phyloP scores from a whole-genome alignment of 2,329 filamentous ascomycete genomes.

The Fusarium secorum region DNA sequence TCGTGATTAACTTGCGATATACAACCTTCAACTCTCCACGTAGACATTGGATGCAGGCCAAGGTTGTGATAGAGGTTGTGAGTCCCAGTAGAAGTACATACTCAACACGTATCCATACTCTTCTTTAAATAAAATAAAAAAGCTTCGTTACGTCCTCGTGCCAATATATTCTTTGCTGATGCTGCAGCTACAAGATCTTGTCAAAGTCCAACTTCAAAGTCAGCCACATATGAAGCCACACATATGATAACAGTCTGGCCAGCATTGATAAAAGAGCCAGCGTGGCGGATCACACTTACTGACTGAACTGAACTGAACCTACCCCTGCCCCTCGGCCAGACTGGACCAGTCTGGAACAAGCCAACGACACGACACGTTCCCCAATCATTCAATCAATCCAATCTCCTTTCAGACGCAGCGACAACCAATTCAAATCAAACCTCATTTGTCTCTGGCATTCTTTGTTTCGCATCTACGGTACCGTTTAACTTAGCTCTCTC shows the following conservation, averaged over 20 bases:
- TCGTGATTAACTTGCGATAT: neutral
- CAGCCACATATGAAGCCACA: conserved; percentile 22
- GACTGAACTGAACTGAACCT: neutral
- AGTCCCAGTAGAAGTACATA: neutral
- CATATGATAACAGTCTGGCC: conserved; percentile 12
- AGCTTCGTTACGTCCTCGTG: no score
- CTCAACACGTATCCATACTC: neutral
- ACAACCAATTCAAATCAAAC: conserved; percentile 31
- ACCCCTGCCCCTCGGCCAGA: neutral
- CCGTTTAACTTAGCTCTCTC: neutral
- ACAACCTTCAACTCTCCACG: neutral
- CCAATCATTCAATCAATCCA: conserved; percentile 14
- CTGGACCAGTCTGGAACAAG: conserved; percentile 30
- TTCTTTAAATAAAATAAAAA: neutral
- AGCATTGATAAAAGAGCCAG: conserved; percentile 14
- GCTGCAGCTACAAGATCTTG: neutral
- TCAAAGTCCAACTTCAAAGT: neutral
- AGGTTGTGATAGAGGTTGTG: neutral
- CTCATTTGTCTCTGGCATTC: conserved; percentile 41
- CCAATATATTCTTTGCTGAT: neutral
- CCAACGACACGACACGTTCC: conserved; percentile 33
- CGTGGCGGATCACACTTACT: conserved; percentile 26
- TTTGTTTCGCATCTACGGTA: conserved; percentile 27
- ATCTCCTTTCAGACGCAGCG: conserved; percentile 38
- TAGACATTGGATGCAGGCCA: no score